These are phyloP conservation scores for Aspergillus pseudoglaucus DNA, from an alignment of 2,329 filamentous ascomycete species.

Conservation along the genomic window DNA sequence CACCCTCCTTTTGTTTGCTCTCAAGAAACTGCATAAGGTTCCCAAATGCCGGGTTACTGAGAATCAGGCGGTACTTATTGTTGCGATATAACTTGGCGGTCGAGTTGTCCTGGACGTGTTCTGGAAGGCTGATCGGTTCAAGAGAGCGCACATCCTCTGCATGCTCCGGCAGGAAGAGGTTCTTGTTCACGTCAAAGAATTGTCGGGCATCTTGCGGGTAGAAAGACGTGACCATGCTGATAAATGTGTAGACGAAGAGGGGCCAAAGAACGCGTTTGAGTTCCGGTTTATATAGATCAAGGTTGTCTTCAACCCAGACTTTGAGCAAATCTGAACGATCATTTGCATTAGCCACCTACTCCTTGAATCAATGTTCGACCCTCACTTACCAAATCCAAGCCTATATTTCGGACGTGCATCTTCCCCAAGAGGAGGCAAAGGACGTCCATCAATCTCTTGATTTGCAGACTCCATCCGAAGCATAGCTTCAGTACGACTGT, in stretches of 20 bases:
- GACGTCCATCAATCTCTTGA: slow-evolving; percentile 72
- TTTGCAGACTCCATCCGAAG: slow-evolving; percentile 85
- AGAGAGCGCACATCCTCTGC: slow-evolving; percentile 72
- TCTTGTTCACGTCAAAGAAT: slow-evolving; percentile 64
- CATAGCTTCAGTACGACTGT: slow-evolving; percentile 84
- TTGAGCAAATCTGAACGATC: slow-evolving; percentile 54
- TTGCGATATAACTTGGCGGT: slow-evolving; percentile 74
- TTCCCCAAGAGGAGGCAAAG: slow-evolving; percentile 59
- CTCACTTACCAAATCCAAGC: slow-evolving; percentile 56
- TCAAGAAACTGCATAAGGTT: slow-evolving; percentile 85
- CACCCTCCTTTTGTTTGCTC: slow-evolving; percentile 74
- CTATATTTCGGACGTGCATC: slow-evolving; percentile 74
- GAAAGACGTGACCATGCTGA: slow-evolving; percentile 68
- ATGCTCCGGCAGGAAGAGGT: slow-evolving; percentile 69
- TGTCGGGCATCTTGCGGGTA: slow-evolving; percentile 65
- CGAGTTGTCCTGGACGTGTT: slow-evolving; percentile 70
- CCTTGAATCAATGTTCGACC: not conserved
- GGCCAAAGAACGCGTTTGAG: slow-evolving; percentile 85
- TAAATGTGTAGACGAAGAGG: slow-evolving; percentile 84
- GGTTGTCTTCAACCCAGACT: slow-evolving; percentile 81
- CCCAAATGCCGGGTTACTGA: slow-evolving; percentile 79
- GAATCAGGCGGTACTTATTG: slow-evolving; percentile 81
- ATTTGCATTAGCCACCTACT: slow-evolving; percentile 1
- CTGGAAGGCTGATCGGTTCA: slow-evolving; percentile 65
- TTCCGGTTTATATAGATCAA: slow-evolving; percentile 96